phyloP scores from a whole-genome alignment of 805 yeast species.

The Saccharomycopsis olivae region DNA sequence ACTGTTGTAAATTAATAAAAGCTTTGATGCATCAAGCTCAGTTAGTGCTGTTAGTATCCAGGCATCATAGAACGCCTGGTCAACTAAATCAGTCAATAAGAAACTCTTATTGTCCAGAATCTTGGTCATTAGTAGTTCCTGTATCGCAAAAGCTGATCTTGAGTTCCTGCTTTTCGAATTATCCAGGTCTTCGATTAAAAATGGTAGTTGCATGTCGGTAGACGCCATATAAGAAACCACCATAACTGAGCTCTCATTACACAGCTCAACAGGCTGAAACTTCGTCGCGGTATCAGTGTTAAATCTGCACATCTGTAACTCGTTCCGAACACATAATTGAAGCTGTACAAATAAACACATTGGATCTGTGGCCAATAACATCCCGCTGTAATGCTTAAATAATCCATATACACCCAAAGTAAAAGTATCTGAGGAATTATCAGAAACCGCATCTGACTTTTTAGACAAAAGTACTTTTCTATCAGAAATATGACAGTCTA shows the following conservation, averaged over 20 bases:
- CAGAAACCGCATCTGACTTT: no score
- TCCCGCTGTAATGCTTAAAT: slow-evolving; percentile 5
- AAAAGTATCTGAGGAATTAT: no score
- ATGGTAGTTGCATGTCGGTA: slow-evolving; percentile 36
- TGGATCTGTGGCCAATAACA: slow-evolving; percentile 17
- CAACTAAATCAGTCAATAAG: slow-evolving; percentile 27
- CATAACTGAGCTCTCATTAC: slow-evolving; percentile 5
- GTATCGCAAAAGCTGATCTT: slow-evolving; percentile 7
- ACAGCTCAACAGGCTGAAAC: neutral
- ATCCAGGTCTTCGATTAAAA: slow-evolving; percentile 34
- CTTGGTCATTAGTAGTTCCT: slow-evolving; percentile 18
- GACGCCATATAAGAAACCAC: slow-evolving; percentile 34
- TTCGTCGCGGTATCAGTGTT: neutral
- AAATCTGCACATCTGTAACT: slow-evolving; percentile 2
- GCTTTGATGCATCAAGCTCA: slow-evolving; percentile 5
- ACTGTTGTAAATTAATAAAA: neutral
- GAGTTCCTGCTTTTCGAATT: neutral
- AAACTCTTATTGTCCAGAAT: slow-evolving; percentile 20
- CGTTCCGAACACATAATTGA: slow-evolving; percentile 5
- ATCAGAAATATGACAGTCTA: no score
- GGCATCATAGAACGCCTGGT: slow-evolving; percentile 31
- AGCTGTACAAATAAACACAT: slow-evolving; percentile 15
- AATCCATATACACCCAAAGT: slow-evolving; percentile 13
- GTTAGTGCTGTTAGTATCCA: slow-evolving; percentile 26
- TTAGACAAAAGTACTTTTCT: no score